Conservation (phyloP, 73 alveolate genomes). For the Uronychia binucleata region DNA sequence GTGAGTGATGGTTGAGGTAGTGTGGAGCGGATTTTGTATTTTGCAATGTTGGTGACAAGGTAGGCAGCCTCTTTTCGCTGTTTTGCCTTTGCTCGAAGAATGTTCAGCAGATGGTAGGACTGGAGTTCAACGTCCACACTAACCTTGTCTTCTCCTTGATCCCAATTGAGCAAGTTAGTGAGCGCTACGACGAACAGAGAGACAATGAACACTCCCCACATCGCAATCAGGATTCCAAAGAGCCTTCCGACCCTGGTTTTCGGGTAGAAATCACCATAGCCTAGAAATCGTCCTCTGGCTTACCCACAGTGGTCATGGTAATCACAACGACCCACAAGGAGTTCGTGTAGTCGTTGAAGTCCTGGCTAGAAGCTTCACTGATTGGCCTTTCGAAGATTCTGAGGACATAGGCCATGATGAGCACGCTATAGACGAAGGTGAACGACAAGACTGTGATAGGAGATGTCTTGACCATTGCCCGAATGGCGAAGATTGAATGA, state of each 20-base stretch:
- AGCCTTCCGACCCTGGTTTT: slow-evolving; percentile 57
- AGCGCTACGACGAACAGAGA: slow-evolving; percentile 64
- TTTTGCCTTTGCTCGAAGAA: too few relatives aligned
- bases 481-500: slow-evolving; percentile 57
- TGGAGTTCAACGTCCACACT: too few relatives aligned
- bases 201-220: slow-evolving; percentile 76
- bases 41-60: too few relatives aligned
- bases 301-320: slow-evolving; percentile 84
- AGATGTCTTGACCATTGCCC: slow-evolving; percentile 55
- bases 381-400: slow-evolving; percentile 78
- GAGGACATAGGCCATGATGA: slow-evolving; percentile 53
- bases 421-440: slow-evolving; percentile 37
- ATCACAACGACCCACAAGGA: slow-evolving; percentile 68
- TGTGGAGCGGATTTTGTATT: too few relatives aligned
- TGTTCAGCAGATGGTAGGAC: too few relatives aligned
- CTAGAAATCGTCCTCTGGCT: neutral
- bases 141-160: slow-evolving; percentile 57
- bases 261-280: slow-evolving; percentile 83
- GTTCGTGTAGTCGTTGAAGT: slow-evolving; percentile 55
- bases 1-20: too few relatives aligned
- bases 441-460: slow-evolving; percentile 57
- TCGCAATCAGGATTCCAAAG: slow-evolving; percentile 64
- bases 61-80: too few relatives aligned
- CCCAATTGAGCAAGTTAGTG: slow-evolving; percentile 40
- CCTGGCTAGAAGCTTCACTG: slow-evolving; percentile 34